These are phyloP conservation scores for Globisporangium uncinulatum DNA, from an alignment of 352 stramenopile genomes.

Conservation along the genomic window DNA sequence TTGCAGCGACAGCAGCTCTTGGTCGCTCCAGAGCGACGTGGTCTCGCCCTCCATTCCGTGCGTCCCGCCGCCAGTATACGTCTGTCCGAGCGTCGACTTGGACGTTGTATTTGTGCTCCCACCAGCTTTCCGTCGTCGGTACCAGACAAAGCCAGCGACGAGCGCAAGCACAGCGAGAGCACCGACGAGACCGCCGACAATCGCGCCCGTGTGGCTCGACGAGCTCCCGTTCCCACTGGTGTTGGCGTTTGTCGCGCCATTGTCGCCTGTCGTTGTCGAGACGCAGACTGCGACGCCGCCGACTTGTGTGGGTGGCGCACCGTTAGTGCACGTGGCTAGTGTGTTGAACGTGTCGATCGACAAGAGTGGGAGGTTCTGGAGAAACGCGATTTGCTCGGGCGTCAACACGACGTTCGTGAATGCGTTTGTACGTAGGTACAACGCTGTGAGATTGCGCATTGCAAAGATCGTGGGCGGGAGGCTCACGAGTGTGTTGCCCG, in stretches of 20 bases:
- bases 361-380: not conserved
- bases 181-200: conserved; percentile 3
- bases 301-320: not conserved
- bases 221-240: too few species aligned
- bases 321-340: not conserved
- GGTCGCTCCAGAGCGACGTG: conserved; percentile 35
- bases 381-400: conserved; percentile 4
- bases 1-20: conserved; percentile 32
- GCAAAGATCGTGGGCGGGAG: conserved; percentile 4
- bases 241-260: not conserved
- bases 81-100: conserved; percentile 6
- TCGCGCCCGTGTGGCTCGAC: too few species aligned
- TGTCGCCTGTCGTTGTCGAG: too few species aligned
- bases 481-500: not conserved
- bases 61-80: conserved; percentile 4
- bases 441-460: not conserved
- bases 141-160: conserved; percentile 20
- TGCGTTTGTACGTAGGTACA: not conserved
- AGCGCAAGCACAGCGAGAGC: not conserved
- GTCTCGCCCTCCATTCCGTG: not conserved
- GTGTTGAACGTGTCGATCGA: not conserved
- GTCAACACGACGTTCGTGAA: conserved; percentile 4
- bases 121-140: conserved; percentile 13
- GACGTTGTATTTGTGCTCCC: conserved; percentile 6
- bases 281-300: not conserved